Base-by-base conservation (phyloP, 768 basidiomycete genomes). In the Collybia mongolica region DNA sequence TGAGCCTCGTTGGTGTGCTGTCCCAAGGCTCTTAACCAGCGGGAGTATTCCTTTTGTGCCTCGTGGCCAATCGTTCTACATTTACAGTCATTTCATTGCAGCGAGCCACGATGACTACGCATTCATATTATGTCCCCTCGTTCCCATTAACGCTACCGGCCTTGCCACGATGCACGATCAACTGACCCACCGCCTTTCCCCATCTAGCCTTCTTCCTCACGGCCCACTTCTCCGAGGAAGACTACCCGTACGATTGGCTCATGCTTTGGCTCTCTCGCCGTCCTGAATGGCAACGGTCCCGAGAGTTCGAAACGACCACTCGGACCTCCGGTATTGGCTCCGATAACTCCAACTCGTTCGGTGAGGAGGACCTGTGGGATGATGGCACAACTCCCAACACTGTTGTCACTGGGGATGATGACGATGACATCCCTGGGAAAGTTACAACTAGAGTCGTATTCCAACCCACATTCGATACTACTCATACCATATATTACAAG, bases 221-320 rank as follows among this genome's bases (percentile, higher is more conserved):
- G 14, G 90, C 90, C 7, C 88, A 92, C 68, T 93, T 93, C 73
- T 87, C 83, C 56, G 90, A 93, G 70, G 90, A 93, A 67, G 90
- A 93, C 63, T 88, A 88, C 55, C 90, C 90, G 3, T 93, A 91
- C 58, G 90, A 93, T 69, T 93, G 90, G 90, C 77, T 93, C 46
- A 92, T 92, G 88, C 77, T 91, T 26, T 93, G 90, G 90, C 81
- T 93, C 43, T 88, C 88, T 38, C 84, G 88, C 45, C 79, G 88
- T 20, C 73, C 90, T 37, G 90, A 92, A 67, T 92, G 90, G 90
- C 90, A 92, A 61, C 85, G 89, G 35, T 90, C 90, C 6, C 82
- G 90, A 49, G 90, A 93, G 68, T 91, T 93, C 53, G 90, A 93
- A 70, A 91, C 90, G 0, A 93, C 90, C 15, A 92, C 90, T 11